phyloP scores from a whole-genome alignment of 805 yeast genomes.

The Starmerella bombi region DNA sequence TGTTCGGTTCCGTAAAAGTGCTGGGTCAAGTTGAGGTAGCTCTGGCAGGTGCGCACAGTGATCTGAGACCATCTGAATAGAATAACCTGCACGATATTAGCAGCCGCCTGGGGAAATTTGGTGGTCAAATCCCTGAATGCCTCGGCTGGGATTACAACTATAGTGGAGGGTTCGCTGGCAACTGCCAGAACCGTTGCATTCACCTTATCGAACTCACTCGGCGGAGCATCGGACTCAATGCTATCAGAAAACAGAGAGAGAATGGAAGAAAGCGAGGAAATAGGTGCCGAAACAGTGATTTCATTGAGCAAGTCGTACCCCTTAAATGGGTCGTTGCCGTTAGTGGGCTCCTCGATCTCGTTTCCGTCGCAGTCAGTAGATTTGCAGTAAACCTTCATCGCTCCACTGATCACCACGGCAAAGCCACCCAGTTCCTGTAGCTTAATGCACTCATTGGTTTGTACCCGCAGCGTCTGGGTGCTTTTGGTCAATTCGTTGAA shows the following conservation, averaged over 20 bases:
- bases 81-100: slow-evolving; percentile 89
- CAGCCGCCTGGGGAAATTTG: slow-evolving; percentile 76
- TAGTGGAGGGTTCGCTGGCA: slow-evolving; percentile 63
- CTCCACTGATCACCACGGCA: slow-evolving; percentile 85
- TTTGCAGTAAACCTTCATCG: slow-evolving; percentile 44
- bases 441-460: slow-evolving; percentile 60
- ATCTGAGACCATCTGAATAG: slow-evolving; percentile 76
- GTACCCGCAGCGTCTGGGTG: slow-evolving; percentile 77
- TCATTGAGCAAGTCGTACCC: slow-evolving; percentile 65
- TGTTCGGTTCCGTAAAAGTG: slow-evolving; percentile 71
- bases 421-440: slow-evolving; percentile 72
- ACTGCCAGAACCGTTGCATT: slow-evolving; percentile 46
- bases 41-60: slow-evolving; percentile 80
- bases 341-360: slow-evolving; percentile 12
- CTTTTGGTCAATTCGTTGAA: slow-evolving; percentile 85
- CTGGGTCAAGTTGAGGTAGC: slow-evolving; percentile 68
- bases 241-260: slow-evolving; percentile 55
- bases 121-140: slow-evolving; percentile 61
- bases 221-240: slow-evolving; percentile 20
- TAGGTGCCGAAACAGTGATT: slow-evolving; percentile 70
- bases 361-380: slow-evolving; percentile 11
- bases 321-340: slow-evolving; percentile 33
- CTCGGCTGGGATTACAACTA: slow-evolving; percentile 79
- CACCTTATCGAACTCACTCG: slow-evolving; percentile 17
- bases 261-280: slow-evolving; percentile 71